Evolutionary conservation across 2,329 filamentous ascomycete genomes (phyloP).

Genomic region (Scedosporium aurantiacum): DNA sequence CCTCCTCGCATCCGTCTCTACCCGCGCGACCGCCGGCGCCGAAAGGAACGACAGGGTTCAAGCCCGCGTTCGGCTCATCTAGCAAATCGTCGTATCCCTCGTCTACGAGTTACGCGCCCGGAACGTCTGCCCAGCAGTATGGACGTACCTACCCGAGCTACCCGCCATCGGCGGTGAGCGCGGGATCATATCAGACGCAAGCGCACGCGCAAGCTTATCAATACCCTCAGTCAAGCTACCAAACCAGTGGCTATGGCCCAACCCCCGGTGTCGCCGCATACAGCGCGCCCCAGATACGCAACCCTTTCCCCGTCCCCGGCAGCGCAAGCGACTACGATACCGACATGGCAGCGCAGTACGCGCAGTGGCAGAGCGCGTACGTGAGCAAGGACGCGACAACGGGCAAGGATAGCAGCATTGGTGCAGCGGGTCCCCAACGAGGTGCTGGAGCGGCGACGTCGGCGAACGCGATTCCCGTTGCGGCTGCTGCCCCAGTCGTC

Average conservation of each 20-base stretch:
- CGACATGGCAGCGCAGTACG: constrained; percentile 82
- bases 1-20: constrained; percentile 49
- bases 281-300: constrained; percentile 54
- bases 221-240: constrained; percentile 21
- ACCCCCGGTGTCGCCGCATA: constrained; percentile 13
- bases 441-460: constrained; percentile 19
- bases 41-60: constrained; percentile 29
- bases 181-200: constrained; percentile 11
- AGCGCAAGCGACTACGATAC: constrained; percentile 47
- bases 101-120: constrained; percentile 14
- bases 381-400: constrained; percentile 46
- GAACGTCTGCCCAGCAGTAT: constrained; percentile 28
- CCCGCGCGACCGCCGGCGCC: constrained; percentile 66
- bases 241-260: constrained; percentile 21
- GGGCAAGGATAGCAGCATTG: constrained; percentile 9
- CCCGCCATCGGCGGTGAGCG: constrained; percentile 14
- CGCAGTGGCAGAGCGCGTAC: constrained; percentile 91
- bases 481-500: constrained; percentile 26
- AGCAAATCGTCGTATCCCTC: constrained; percentile 2
- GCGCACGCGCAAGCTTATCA: constrained; percentile 14
- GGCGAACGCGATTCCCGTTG: constrained; percentile 21
- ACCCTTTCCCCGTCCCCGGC: constrained; percentile 64
- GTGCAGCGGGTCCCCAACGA: constrained; percentile 13
- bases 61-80: constrained; percentile 36
- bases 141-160: constrained; percentile 30